Base-by-base conservation (phyloP, 805 yeast species). In the Spathaspora arborariae region DNA sequence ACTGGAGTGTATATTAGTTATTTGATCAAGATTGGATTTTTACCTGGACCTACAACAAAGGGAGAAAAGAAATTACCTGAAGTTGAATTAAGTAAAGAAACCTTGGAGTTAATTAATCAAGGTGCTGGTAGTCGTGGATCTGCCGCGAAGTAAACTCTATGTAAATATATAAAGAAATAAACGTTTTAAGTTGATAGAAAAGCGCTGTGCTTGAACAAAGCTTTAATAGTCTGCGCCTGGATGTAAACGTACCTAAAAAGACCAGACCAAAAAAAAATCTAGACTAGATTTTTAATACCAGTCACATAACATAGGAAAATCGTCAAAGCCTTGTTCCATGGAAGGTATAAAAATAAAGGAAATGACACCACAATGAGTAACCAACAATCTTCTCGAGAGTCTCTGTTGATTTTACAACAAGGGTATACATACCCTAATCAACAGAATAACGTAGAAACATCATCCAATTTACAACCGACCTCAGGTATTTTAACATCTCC, bases 101-200 rank as follows among this genome's bases (percentile, higher is more conserved):
- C 89, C 30, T 65, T 84, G 51, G 53, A 54, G 9, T 64, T 84
- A 54, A 75, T 84, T 42, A 66, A 75, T 13, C 63, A 84, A 9
- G 92, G 91, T 56, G 85, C 85, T 22, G 88, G 88, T 59, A 84
- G 83, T 27, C 84, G 92, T 77, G 77, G 85, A 16, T 81, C 85
- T 60, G 82, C 88, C 26, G 80, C 80, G 51, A 62, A 62, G 36
- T 62, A 60, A 35, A 18, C 33, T 22, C 8, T 5, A 10, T 30
- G 18, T 30, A 30, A 10, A 30, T 30, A 10, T 30, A 13, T 30
- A 30, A 10, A 13, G 11, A 9, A 35, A 20, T 35, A n/a, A 19
- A 35, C 3, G 11, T 35, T 19, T 42, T 38, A 24, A n/a, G 8
- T 24, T 24, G 27, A 22, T 22, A 22, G n/a, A 22, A 22, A 6